Evolutionary conservation across 75 land plant species (phyloP), one percentile per base, ranked within the genome.

Genomic region (Sequoiadendron giganteum): DNA sequence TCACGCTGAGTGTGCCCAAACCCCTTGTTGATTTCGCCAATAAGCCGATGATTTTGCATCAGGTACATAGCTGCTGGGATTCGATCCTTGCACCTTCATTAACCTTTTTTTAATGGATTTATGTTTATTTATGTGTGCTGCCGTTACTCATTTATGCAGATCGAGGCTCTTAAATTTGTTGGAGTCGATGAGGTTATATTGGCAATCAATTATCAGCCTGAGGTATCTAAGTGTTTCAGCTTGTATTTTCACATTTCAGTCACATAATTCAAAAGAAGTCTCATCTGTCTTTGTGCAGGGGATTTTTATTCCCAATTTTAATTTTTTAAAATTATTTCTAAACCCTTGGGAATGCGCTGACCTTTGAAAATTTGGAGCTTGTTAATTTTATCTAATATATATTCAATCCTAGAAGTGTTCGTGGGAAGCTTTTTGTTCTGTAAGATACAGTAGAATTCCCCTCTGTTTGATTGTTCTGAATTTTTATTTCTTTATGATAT

Each of bases 171-270:
- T 28, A 91, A 92, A 75, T 90, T 85, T 3, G 81, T 88, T 38
- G 93, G 93, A 61, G 93, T 92, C 21, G 85, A 85, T 43, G 93
- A 92, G 85, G 93, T 92, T 56, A 92, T 92, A 65, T 65, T 92
- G 65, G 93, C 93, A 16, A 92, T 92, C 87, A 92, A 86, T 91
- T 92, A 92, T 47, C 93, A 92, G 86, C 93, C 93, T 15, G 93
- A 88, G 93, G 84, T 82, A 47, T 13, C 15, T 52, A 52, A 28
- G 3, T 11, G n/a, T n/a, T n/a, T 47, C 16, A 47, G 30, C 84
- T 10, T 13, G 32, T 3, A 47, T 82, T 28, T 30, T 42, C 82
- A 8, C 21, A 15, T 40, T 40, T 79, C 28, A 28, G 10, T 5
- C 30, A 25, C 70, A 25, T 65, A 25, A 65, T 87, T 85, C 86